Base-by-base conservation (phyloP, 257 asterid genomes). In the Petunia axillaris region DNA sequence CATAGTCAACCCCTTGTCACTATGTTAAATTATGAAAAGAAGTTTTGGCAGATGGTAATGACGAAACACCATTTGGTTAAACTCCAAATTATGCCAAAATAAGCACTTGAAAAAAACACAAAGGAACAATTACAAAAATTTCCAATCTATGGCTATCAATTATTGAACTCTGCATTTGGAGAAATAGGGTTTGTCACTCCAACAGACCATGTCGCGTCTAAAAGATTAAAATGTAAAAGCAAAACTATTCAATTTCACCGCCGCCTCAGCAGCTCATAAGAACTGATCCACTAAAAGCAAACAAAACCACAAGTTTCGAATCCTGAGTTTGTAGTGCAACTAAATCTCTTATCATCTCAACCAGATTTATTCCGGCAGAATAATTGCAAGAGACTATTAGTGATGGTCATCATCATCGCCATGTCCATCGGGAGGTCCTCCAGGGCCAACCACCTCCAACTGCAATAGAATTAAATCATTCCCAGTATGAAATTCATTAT, bases 371-470 rank as follows among this genome's bases (percentile, higher is more conserved):
- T 88, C 90, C 74, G 87, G 89, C 76, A 84, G 82, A 78, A 79
- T 68, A 85, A 75, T 75, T 60, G 84, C 82, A 84, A 73, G 59
- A 73, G 85, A 70, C 48, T 36, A 78, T 90, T 75, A 94, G 71
- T 94, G 94, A 83, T 90, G 91, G 9, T 87, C 83, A 40, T 87
- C 89, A 8, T 88, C 89, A 43, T 87, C 93, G 55, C 83, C 92
- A 76, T 91, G 91, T 73, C 92, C 96, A 39, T 92, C 98, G 6
- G 97, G 95, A 74, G 97, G 92, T 81, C 97, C 97, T 10, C 97
- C 97, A 0, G 93, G 89, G 71, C 98, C 98, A 76, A 94, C 93
- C 65, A 94, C 97, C 75, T 94, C 97, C 90, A 91, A 85, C 98
- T 94, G 95, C 75, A 74, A 58, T 55, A 81, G 40, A 64, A 76